These are phyloP conservation scores for Hypocreales sp. DNA, from an alignment of 2,329 filamentous ascomycete species.

Conservation along the genomic window DNA sequence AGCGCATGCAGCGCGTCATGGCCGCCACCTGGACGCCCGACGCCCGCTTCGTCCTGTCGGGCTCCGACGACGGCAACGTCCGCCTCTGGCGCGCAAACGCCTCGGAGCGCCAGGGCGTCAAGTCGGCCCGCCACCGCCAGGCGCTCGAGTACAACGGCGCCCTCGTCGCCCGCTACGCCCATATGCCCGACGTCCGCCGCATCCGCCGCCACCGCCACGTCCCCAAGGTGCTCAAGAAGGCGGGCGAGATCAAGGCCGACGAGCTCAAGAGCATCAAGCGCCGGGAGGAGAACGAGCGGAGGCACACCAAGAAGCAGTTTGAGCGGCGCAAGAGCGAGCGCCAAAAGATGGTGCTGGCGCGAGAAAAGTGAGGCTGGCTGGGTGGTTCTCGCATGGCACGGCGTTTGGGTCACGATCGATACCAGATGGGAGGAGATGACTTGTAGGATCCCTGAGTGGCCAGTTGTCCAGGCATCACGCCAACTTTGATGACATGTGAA, in stretches of 20 bases:
- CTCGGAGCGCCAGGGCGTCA: constrained; percentile 68
- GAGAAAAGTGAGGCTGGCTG: constrained; percentile 29
- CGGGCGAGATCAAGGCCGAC: constrained; percentile 81
- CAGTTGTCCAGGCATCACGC: too few relatives aligned
- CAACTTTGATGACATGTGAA: too few relatives aligned
- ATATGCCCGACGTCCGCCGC: constrained; percentile 91
- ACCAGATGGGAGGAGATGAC: too few relatives aligned
- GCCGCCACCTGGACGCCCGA: constrained; percentile 75
- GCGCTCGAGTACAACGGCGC: constrained; percentile 86
- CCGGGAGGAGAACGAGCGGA: constrained; percentile 84
- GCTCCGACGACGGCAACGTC: constrained; percentile 82
- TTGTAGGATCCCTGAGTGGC: too few relatives aligned
- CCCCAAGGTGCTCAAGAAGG: constrained; percentile 90
- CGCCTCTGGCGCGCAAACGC: constrained; percentile 81
- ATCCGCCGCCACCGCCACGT: constrained; percentile 86
- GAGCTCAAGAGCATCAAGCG: constrained; percentile 80
- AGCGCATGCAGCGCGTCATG: constrained; percentile 93
- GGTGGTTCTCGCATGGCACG: background rate
- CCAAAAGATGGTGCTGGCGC: constrained; percentile 79
- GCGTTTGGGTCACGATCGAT: background rate
- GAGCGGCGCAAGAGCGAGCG: constrained; percentile 61
- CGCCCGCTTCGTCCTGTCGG: constrained; percentile 75
- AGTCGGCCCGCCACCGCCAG: constrained; percentile 70
- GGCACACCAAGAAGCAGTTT: constrained; percentile 74
- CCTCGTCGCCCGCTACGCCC: constrained; percentile 66